Conservation (phyloP, 371 early-diverging fungal species). For the Syncephalis plumigaleata region DNA sequence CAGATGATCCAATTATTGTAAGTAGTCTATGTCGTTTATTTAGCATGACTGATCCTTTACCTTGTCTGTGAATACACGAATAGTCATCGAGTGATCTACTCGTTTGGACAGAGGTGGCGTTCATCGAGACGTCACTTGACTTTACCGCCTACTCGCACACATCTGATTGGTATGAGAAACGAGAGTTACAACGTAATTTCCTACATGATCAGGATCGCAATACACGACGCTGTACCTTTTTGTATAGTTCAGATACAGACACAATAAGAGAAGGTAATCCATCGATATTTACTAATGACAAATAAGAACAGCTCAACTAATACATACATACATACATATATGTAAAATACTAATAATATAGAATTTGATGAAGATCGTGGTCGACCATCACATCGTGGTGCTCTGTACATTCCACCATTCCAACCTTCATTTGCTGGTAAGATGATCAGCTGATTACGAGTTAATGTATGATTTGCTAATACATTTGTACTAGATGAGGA, state of each 20-base stretch:
- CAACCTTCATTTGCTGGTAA: constrained; percentile 20
- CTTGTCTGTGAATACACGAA: constrained; percentile 5
- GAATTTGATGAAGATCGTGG: constrained; percentile 2
- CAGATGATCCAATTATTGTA: background rate
- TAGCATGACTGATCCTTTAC: too few relatives aligned
- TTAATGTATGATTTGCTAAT: background rate
- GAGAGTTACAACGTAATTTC: constrained; percentile 38
- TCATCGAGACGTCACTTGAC: constrained; percentile 32
- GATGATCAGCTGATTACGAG: constrained; percentile 1
- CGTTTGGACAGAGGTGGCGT: constrained; percentile 61
- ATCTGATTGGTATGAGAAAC: constrained; percentile 29
- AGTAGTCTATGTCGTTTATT: background rate
- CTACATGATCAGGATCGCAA: constrained; percentile 41
- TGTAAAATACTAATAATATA: too few relatives aligned
- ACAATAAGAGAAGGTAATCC: constrained; percentile 9
- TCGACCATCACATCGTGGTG: constrained; percentile 27
- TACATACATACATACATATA: background rate
- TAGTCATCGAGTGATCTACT: constrained; percentile 11
- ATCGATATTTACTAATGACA: background rate
- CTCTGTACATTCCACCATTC: constrained; percentile 35
- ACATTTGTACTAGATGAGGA: background rate
- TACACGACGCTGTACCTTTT: constrained; percentile 39
- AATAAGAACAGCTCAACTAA: too few relatives aligned
- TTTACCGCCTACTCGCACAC: constrained; percentile 36
- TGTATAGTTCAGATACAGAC: constrained; percentile 24